These are phyloP conservation scores for Fusarium duplospermum DNA, from an alignment of 2,329 filamentous ascomycete species.

Conservation along the genomic window DNA sequence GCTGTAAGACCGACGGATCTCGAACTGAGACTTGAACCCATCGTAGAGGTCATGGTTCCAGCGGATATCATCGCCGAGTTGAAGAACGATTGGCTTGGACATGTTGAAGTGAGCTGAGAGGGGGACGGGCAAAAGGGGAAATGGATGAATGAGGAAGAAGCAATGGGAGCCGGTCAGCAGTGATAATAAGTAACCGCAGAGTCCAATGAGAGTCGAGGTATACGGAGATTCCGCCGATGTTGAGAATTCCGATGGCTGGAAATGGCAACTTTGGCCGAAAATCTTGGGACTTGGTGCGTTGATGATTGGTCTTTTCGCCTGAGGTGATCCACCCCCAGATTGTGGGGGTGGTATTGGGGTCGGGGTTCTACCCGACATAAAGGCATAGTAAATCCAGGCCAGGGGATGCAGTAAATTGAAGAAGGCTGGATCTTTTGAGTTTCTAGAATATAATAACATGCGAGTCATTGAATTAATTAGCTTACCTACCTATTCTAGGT, in stretches of 20 bases:
- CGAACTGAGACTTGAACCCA: constrained; percentile 38
- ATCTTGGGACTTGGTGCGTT: too few relatives aligned
- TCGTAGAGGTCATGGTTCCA: constrained; percentile 44
- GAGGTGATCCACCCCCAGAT: constrained; percentile 17
- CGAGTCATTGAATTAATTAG: background rate
- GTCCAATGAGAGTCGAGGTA: constrained; percentile 6
- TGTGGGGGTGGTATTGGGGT: constrained; percentile 17
- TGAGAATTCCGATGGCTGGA: constrained; percentile 27
- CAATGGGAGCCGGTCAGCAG: background rate
- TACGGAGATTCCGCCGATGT: constrained; percentile 37
- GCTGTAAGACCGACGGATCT: constrained; percentile 42
- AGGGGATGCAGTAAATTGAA: background rate
- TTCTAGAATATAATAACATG: background rate
- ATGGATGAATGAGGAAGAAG: background rate
- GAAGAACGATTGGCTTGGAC: constrained; percentile 43
- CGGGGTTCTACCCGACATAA: constrained; percentile 29
- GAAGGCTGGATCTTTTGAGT: background rate
- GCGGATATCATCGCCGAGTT: constrained; percentile 44
- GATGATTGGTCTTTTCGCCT: constrained; percentile 7
- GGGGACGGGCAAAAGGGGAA: background rate
- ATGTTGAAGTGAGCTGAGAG: constrained; percentile 13
- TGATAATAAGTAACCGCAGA: constrained; percentile 1
- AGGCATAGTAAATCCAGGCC: background rate
- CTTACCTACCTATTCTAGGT: too few relatives aligned
- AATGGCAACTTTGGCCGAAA: constrained; percentile 19